These are phyloP conservation scores for Aureobasidium sp. DNA, from an alignment of 2,329 filamentous ascomycete genomes.

Conservation along the genomic window DNA sequence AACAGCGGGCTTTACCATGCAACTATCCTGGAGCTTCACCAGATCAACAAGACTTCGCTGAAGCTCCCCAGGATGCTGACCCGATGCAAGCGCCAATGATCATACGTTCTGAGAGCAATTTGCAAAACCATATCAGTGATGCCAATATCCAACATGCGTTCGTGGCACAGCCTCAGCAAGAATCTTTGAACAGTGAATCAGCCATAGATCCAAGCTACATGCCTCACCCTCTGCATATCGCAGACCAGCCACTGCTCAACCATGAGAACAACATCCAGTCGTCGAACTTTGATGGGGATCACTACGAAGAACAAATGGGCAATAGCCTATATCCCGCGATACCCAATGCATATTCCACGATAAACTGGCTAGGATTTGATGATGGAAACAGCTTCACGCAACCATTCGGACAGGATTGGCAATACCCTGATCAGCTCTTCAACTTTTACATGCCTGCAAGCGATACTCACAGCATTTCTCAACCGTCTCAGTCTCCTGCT, in stretches of 20 bases:
- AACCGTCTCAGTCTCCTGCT: not conserved
- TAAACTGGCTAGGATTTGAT: not conserved
- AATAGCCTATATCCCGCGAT: not conserved
- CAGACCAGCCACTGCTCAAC: too few relatives aligned
- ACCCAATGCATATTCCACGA: not conserved
- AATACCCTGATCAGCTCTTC: not conserved
- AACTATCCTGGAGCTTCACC: slow-evolving; percentile 20
- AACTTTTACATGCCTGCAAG: not conserved
- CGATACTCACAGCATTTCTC: not conserved
- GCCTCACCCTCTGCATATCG: too few relatives aligned
- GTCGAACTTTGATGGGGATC: too few relatives aligned
- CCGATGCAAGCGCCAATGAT: too few relatives aligned
- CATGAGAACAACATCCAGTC: too few relatives aligned
- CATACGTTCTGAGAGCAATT: too few relatives aligned
- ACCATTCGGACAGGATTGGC: not conserved
- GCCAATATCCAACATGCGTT: too few relatives aligned
- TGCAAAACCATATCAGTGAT: too few relatives aligned
- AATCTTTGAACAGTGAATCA: too few relatives aligned
- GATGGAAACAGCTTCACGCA: not conserved
- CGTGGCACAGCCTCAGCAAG: too few relatives aligned
- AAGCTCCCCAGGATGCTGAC: not conserved
- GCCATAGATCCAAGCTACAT: too few relatives aligned
- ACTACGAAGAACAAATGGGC: too few relatives aligned
- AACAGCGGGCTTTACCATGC: slow-evolving; percentile 22
- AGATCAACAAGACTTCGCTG: not conserved